Evolutionary conservation across 1,284 basidiomycete species (phyloP).

Genomic region (Rhodotorula sp.): DNA sequence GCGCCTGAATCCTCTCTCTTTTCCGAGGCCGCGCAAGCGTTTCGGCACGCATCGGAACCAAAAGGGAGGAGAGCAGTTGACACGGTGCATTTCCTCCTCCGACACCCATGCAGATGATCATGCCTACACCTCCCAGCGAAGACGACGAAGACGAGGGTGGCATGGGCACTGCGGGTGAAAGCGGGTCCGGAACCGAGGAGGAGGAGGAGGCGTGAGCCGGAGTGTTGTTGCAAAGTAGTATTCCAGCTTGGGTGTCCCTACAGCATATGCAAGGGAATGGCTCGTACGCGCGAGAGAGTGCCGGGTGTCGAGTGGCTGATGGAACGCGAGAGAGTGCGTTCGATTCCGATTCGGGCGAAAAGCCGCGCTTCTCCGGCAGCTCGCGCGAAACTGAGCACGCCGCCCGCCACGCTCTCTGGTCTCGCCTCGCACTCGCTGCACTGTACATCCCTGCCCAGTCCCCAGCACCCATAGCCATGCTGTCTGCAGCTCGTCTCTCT

Average conservation of each 20-base stretch:
- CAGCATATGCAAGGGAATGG: too few species aligned
- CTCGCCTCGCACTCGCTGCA: neutral
- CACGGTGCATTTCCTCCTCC: neutral
- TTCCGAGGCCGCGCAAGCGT: too few species aligned
- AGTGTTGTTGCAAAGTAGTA: too few species aligned
- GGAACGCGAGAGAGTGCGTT: too few species aligned
- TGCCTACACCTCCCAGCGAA: slow-evolving; percentile 15
- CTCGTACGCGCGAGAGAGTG: too few species aligned
- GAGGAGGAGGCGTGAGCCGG: neutral
- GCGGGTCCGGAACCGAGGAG: slow-evolving; percentile 1
- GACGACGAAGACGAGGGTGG: slow-evolving; percentile 36
- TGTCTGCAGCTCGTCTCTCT: slow-evolving; percentile 37
- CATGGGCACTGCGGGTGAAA: slow-evolving; percentile 53
- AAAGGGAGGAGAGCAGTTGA: too few species aligned
- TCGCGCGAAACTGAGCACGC: slow-evolving; percentile 2
- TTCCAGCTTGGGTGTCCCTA: too few species aligned
- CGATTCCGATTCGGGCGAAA: too few species aligned
- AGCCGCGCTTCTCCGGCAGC: slow-evolving; percentile 11
- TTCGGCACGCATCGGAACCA: too few species aligned
- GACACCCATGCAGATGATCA: slow-evolving; percentile 18
- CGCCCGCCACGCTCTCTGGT: neutral
- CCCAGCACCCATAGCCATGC: slow-evolving; percentile 15
- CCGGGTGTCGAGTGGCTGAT: too few species aligned
- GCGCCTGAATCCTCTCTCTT: neutral
- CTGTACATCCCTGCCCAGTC: neutral